A percentile compares a stretch with the other conserved stretches of the same genome.
These are phyloP conservation scores for Colletotrichum siamense DNA, from an alignment of 2,329 filamentous ascomycete genomes.

Conservation along the genomic window DNA sequence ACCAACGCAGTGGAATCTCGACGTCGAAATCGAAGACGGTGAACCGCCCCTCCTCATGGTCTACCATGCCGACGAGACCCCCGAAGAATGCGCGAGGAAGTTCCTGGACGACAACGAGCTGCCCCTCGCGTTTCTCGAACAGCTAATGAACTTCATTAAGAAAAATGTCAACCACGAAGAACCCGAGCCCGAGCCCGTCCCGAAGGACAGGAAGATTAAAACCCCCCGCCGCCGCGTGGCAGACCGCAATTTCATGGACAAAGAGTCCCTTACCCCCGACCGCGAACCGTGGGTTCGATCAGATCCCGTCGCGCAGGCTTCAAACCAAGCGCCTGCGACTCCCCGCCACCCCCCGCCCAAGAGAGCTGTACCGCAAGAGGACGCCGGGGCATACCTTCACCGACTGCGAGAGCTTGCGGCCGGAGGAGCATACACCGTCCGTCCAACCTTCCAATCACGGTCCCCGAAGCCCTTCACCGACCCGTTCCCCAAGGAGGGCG, in stretches of 20 bases:
- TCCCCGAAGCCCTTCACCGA: background rate
- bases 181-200: background rate
- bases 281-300: background rate
- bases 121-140: background rate
- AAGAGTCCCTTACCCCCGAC: background rate
- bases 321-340: background rate
- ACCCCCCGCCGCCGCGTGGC: background rate
- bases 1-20: background rate
- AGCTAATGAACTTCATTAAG: background rate
- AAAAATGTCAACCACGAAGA: background rate
- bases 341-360: background rate
- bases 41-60: background rate
- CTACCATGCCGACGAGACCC: background rate
- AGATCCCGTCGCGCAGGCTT: background rate
- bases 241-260: background rate
- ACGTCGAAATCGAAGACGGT: background rate
- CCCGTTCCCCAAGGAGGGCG: background rate
- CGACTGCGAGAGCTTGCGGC: background rate
- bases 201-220: background rate
- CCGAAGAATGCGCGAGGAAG: background rate
- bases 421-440: background rate
- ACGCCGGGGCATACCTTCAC: background rate
- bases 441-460: background rate
- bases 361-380: background rate
- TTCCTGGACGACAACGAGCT: background rate